A percentile compares a stretch with the other conserved stretches of the same genome.
Conservation (phyloP, 108 stramenopile genomes). For the Poteriospumella lacustris region DNA sequence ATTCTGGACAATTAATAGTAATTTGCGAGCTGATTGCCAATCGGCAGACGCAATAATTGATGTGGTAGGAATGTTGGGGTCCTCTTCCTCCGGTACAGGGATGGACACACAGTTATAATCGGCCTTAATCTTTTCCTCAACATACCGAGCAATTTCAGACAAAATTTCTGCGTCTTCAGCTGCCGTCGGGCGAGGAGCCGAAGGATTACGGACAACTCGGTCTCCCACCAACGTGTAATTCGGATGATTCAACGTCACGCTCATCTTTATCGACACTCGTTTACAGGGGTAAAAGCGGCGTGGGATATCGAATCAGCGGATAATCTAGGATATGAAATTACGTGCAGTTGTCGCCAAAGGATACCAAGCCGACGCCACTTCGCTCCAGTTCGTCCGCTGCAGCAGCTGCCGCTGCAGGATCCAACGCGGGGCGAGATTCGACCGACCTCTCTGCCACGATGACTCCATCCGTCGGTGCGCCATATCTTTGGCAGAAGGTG, state of each 20-base stretch:
- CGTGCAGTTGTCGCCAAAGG: too few relatives aligned
- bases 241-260: conserved; percentile 31
- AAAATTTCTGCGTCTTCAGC: conserved; percentile 1
- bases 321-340: too few relatives aligned
- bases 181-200: background rate
- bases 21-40: conserved; percentile 7
- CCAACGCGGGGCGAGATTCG: too few relatives aligned
- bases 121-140: conserved; percentile 6
- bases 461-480: too few relatives aligned
- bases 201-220: conserved; percentile 22
- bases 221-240: conserved; percentile 21
- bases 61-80: background rate
- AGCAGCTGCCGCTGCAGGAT: too few relatives aligned
- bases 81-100: conserved; percentile 31
- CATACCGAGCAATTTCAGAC: background rate
- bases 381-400: too few relatives aligned
- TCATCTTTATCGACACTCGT: too few relatives aligned
- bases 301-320: too few relatives aligned
- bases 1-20: conserved; percentile 32
- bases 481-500: too few relatives aligned
- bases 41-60: conserved; percentile 16
- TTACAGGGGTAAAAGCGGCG: too few relatives aligned
- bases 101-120: background rate
- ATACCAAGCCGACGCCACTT: too few relatives aligned
- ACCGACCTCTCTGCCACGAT: too few relatives aligned